Evolutionary conservation across 129 eudicot species (phyloP).

Genomic region (Escallonia herrerae): DNA sequence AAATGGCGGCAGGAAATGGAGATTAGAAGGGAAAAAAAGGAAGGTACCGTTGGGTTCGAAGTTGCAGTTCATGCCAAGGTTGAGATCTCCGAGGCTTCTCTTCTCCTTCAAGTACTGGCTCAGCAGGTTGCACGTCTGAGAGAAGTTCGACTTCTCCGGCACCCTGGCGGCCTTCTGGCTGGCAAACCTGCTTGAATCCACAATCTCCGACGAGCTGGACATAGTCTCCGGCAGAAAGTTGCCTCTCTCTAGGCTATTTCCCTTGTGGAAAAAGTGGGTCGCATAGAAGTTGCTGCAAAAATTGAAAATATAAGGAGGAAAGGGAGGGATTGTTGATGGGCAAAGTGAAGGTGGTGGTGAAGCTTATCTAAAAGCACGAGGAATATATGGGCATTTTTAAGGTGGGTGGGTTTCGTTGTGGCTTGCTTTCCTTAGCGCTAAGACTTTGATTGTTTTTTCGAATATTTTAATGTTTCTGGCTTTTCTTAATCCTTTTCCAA

Average conservation of each 20-base stretch:
- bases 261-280: background rate
- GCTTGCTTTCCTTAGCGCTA: background rate
- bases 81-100: constrained; percentile 35
- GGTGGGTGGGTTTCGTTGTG: background rate
- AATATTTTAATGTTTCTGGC: background rate
- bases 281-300: background rate
- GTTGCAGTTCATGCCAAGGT: constrained; percentile 15
- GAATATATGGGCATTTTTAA: constrained; percentile 20
- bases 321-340: background rate
- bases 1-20: background rate
- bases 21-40: too few species aligned
- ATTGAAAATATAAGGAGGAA: background rate
- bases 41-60: background rate
- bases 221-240: background rate
- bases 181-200: constrained; percentile 32
- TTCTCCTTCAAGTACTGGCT: constrained; percentile 60
- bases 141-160: constrained; percentile 26
- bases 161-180: constrained; percentile 16
- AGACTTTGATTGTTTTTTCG: too few species aligned
- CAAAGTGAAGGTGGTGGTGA: background rate
- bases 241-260: too few species aligned
- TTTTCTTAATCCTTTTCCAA: too few species aligned
- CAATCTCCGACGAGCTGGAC: constrained; percentile 32
- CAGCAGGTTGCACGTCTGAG: constrained; percentile 41
- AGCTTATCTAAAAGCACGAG: constrained; percentile 32